Evolutionary conservation across 768 basidiomycete species (phyloP), one percentile per base, ranked within the genome.

Genomic region (Tremella mesenterica): DNA sequence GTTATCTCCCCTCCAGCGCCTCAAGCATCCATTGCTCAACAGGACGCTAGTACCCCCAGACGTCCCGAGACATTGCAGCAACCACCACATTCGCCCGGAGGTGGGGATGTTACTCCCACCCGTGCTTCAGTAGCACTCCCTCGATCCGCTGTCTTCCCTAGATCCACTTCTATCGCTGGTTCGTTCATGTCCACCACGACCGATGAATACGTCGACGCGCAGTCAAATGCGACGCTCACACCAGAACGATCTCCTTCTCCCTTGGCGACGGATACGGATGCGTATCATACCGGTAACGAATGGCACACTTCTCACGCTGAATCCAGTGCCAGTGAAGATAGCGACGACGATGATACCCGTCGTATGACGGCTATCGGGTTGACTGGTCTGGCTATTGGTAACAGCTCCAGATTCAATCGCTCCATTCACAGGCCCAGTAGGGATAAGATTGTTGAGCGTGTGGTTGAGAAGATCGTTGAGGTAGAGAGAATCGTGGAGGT

Each of bases 171-270:
- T 16, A 23, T 55, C 28, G 60, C 60, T 18, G 61, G 54, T n/a
- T 52, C 39, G 41, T 45, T 49, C 16, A 64, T 58, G 16, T 58
- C 56, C 36, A 63, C 58, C 25, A 64, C 61, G 25, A 70, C 71
- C 26, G 63, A 61, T 34, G 71, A 74, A 44, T 71, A 67, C 53
- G 67, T 64, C 48, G 89, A 92, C 56, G 82, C 89, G 1, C 82
- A 84, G 67, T 88, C 79, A 33, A 71, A 81, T 23, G 75, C 75
- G 10, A 76, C 80, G 60, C 78, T 81, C 71, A 83, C 82, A 0
- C 85, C 87, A 3, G 82, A 81, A 3, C 79, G 79, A 53, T 84
- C 85, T 3, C 38, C 50, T 54, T 58, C 46, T 30, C 85, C 86
- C 61, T 86, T 86, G 82, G 88, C 69, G 31, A 81, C 79, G 63